These are phyloP conservation scores for Annulohypoxylon moriforme DNA, from an alignment of 495 filamentous ascomycete genomes.

Conservation along the genomic window DNA sequence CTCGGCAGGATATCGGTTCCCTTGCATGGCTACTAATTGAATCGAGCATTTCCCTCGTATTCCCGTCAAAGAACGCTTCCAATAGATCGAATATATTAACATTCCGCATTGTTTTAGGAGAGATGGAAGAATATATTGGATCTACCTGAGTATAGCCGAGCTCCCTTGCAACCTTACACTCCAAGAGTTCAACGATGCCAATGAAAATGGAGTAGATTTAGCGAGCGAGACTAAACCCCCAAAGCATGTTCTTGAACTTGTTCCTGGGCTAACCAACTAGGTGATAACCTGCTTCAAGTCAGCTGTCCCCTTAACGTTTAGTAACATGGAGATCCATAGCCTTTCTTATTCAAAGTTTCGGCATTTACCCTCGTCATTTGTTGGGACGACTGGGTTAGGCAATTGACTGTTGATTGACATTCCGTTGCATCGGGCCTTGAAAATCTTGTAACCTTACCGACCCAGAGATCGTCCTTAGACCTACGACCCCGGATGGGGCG, in stretches of 20 bases:
- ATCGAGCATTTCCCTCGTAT: background rate
- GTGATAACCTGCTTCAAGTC: background rate
- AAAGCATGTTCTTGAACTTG: background rate
- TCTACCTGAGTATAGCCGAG: background rate
- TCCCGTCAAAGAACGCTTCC: background rate
- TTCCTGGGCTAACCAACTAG: conserved; percentile 7
- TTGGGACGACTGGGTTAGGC: conserved; percentile 11
- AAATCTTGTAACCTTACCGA: conserved; percentile 18
- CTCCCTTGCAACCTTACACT: background rate
- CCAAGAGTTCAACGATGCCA: background rate
- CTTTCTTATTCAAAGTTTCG: conserved; percentile 12
- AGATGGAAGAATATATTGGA: background rate
- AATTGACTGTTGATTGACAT: conserved; percentile 16
- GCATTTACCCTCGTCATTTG: background rate
- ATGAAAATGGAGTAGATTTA: background rate
- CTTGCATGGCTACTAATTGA: conserved; percentile 7
- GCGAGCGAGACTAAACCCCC: background rate
- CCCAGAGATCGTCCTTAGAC: conserved; percentile 7
- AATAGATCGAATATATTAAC: background rate
- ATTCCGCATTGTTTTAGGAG: background rate
- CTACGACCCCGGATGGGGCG: conserved; percentile 23
- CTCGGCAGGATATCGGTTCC: background rate
- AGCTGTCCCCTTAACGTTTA: background rate
- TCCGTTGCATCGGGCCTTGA: conserved; percentile 25
- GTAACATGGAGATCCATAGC: background rate